Conservation (phyloP, 805 yeast genomes). For the Saccharomycopsis fibuligera region DNA sequence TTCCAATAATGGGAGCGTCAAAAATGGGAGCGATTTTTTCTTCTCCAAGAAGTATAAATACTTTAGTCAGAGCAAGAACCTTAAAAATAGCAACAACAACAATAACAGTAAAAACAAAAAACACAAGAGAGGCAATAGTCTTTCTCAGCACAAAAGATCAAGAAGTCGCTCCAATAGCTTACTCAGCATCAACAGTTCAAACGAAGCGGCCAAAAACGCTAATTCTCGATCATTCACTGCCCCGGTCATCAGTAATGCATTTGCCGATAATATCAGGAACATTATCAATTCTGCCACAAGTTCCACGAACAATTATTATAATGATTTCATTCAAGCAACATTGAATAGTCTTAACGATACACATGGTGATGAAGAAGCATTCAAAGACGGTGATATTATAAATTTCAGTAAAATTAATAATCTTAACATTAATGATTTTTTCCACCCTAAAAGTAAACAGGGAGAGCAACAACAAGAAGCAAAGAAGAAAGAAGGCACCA, state of each 20-base stretch:
- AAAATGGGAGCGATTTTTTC: neutral
- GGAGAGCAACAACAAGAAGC: neutral
- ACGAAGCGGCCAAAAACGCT: neutral
- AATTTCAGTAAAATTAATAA: constrained; percentile 9
- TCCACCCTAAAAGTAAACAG: neutral
- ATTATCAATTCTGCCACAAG: constrained; percentile 18
- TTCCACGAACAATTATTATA: constrained; percentile 15
- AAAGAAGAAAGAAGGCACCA: neutral
- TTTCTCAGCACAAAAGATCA: neutral
- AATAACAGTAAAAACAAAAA: constrained; percentile 1
- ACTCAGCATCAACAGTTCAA: neutral
- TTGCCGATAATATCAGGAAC: constrained; percentile 17
- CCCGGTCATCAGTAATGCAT: constrained; percentile 7
- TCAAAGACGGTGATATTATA: constrained; percentile 18
- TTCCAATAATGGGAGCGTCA: neutral
- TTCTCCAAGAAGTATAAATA: neutral
- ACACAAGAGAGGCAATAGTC: neutral
- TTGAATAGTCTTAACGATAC: constrained; percentile 7
- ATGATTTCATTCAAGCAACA: constrained; percentile 16
- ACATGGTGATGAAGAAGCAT: constrained; percentile 9
- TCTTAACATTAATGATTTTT: constrained; percentile 4
- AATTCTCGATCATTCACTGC: neutral
- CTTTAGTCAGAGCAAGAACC: neutral
- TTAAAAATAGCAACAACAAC: neutral
- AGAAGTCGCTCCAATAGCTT: neutral